phyloP scores from a whole-genome alignment of 352 stramenopile genomes.

The Phytophthora sp. region DNA sequence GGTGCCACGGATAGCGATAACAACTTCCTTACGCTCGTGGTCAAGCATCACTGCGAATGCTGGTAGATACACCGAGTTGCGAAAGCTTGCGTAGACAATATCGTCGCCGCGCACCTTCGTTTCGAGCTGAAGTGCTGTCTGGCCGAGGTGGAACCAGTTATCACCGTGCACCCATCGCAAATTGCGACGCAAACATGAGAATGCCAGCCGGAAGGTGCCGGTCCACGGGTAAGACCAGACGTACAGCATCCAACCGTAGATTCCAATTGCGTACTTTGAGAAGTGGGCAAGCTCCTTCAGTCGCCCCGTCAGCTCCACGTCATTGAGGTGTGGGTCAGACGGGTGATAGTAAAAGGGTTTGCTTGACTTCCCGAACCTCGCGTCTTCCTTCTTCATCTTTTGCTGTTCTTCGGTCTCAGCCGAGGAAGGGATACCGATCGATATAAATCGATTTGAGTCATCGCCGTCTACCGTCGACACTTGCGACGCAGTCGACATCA shows the following conservation, averaged over 20 bases:
- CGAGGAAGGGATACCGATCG: slow-evolving; percentile 49
- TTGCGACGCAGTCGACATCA: slow-evolving; percentile 21
- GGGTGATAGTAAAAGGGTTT: slow-evolving; percentile 46
- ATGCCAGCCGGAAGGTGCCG: slow-evolving; percentile 74
- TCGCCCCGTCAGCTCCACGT: slow-evolving; percentile 51
- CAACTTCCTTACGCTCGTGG: slow-evolving; percentile 71
- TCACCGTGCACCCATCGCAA: slow-evolving; percentile 79
- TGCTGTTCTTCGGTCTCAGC: slow-evolving; percentile 11
- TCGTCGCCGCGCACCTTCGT: slow-evolving; percentile 63
- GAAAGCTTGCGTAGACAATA: slow-evolving; percentile 85
- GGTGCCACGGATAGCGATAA: slow-evolving; percentile 84
- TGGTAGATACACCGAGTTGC: slow-evolving; percentile 81
- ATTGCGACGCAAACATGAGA: slow-evolving; percentile 74
- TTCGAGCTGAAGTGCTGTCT: slow-evolving; percentile 84
- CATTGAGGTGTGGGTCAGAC: slow-evolving; percentile 40
- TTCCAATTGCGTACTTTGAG: slow-evolving; percentile 86
- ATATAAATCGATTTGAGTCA: slow-evolving; percentile 43
- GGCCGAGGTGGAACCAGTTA: slow-evolving; percentile 84
- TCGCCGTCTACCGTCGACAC: slow-evolving; percentile 30
- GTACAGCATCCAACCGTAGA: slow-evolving; percentile 92
- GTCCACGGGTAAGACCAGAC: slow-evolving; percentile 90
- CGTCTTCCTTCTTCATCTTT: slow-evolving; percentile 3
- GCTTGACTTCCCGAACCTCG: slow-evolving; percentile 4
- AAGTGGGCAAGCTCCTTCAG: slow-evolving; percentile 81
- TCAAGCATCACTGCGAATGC: slow-evolving; percentile 86